Conservation (phyloP, 805 yeast genomes). For the Sugiyamaella smithiae region DNA sequence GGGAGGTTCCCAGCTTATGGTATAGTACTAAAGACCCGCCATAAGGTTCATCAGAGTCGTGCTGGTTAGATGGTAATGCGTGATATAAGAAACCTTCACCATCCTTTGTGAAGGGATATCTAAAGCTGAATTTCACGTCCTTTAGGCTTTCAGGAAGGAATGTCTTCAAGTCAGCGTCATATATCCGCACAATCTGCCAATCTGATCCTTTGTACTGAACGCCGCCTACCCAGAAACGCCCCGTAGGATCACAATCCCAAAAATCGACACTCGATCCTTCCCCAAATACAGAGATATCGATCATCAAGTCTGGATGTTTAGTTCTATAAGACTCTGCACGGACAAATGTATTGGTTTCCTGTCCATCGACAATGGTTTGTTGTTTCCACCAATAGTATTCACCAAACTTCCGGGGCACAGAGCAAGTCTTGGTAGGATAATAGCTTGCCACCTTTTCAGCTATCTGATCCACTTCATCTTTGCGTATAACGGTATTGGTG, state of each 20-base stretch:
- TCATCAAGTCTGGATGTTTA: background rate
- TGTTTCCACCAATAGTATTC: slow-evolving; percentile 5
- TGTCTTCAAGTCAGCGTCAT: background rate
- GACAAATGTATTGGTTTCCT: background rate
- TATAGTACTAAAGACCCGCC: background rate
- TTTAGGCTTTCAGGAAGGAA: background rate
- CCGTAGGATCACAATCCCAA: slow-evolving; percentile 9
- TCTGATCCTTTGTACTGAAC: slow-evolving; percentile 4
- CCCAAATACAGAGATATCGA: background rate
- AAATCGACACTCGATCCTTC: slow-evolving; percentile 3
- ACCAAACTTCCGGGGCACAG: slow-evolving; percentile 4
- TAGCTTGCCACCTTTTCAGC: background rate
- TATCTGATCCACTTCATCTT: background rate
- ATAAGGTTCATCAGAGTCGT: slow-evolving; percentile 5
- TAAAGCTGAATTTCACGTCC: slow-evolving; percentile 1
- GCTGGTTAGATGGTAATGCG: background rate
- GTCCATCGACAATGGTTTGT: background rate
- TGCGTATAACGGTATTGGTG: background rate
- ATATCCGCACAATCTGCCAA: background rate
- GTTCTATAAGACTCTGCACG: background rate
- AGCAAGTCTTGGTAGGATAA: background rate
- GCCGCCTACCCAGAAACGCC: slow-evolving; percentile 8
- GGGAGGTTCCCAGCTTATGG: slow-evolving; percentile 39
- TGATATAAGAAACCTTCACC: slow-evolving; percentile 1
- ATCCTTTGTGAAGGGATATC: background rate